Evolutionary conservation across 148 eudicot species (phyloP).

Genomic region (Linanthus parryae): DNA sequence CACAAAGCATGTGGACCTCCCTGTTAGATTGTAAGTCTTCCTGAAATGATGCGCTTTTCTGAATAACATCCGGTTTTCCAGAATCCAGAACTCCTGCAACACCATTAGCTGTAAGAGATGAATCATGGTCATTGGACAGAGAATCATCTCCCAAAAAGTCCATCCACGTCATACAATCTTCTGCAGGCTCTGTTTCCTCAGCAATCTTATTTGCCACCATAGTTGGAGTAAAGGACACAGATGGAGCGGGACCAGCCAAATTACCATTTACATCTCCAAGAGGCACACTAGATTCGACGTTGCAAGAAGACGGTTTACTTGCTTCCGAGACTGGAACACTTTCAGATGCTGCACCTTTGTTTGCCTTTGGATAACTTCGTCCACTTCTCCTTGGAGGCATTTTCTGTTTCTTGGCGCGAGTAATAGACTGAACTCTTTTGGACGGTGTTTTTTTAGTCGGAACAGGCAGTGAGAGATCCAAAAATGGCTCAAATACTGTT

Average conservation of each 20-base stretch:
- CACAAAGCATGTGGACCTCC: conserved; percentile 5
- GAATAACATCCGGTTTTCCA: conserved; percentile 12
- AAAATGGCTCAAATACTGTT: conserved; percentile 67
- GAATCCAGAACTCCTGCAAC: conserved; percentile 3
- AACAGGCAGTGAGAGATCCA: conserved; percentile 86
- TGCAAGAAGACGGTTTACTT: conserved; percentile 21
- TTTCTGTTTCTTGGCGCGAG: conserved; percentile 56
- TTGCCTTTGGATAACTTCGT: conserved; percentile 38
- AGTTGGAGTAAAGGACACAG: conserved; percentile 15
- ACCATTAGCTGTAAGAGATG: conserved; percentile 11
- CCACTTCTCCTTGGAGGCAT: conserved; percentile 58
- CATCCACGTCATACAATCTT: conserved; percentile 26
- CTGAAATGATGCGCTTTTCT: conserved; percentile 2
- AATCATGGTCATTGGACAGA: conserved; percentile 13
- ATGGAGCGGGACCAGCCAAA: conserved; percentile 18
- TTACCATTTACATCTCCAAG: conserved; percentile 15
- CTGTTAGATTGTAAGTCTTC: conserved; percentile 10
- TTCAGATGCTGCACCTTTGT: conserved; percentile 28
- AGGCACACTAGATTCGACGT: conserved; percentile 8
- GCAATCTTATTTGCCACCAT: conserved; percentile 21
- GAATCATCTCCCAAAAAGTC: conserved; percentile 30
- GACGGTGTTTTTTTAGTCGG: conserved; percentile 67
- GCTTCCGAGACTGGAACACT: conserved; percentile 20
- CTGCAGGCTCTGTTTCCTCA: conserved; percentile 7
- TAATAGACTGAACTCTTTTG: conserved; percentile 32